phyloP scores from a whole-genome alignment of 176 grass and related monocot genomes.

The Raddia guianensis region DNA sequence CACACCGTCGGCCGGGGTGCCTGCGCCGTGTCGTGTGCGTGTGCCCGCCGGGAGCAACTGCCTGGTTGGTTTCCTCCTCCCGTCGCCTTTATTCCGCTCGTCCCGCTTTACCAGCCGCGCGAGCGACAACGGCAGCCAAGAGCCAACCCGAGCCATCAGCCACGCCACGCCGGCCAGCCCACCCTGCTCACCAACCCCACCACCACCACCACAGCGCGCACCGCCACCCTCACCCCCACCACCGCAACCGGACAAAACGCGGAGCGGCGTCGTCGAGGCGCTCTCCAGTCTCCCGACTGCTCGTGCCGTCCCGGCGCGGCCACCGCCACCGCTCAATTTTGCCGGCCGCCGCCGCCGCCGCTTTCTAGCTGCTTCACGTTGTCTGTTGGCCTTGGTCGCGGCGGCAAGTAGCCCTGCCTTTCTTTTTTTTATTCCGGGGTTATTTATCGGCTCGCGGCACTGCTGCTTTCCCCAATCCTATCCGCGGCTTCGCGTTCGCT shows the following conservation, averaged over 20 bases:
- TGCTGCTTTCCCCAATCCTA: slow-evolving; percentile 33
- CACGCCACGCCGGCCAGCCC: not conserved
- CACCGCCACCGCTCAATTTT: not conserved
- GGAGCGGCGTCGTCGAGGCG: slow-evolving; percentile 5
- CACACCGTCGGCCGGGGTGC: too few species aligned
- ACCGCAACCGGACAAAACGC: slow-evolving; percentile 39
- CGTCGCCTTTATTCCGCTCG: not conserved
- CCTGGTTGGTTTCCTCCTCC: too few species aligned
- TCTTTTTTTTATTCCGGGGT: not conserved
- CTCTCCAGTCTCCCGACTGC: not conserved
- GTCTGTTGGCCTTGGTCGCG: slow-evolving; percentile 13
- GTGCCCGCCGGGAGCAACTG: not conserved
- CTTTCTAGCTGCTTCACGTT: slow-evolving; percentile 41
- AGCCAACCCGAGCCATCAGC: not conserved
- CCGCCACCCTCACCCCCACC: slow-evolving; percentile 20
- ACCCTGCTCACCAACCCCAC: slow-evolving; percentile 41
- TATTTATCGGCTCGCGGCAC: not conserved
- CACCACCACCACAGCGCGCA: slow-evolving; percentile 14
- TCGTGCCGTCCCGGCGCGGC: not conserved
- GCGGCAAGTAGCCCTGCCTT: slow-evolving; percentile 1
- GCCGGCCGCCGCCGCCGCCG: slow-evolving; percentile 22
- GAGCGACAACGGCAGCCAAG: slow-evolving; percentile 10
- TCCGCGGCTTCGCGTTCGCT: not conserved
- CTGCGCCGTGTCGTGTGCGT: not conserved
- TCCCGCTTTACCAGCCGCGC: not conserved